Evolutionary conservation across 2,329 filamentous ascomycete genomes (phyloP), one percentile per base, ranked within the genome.

Genomic region (Alternaria gaisen): DNA sequence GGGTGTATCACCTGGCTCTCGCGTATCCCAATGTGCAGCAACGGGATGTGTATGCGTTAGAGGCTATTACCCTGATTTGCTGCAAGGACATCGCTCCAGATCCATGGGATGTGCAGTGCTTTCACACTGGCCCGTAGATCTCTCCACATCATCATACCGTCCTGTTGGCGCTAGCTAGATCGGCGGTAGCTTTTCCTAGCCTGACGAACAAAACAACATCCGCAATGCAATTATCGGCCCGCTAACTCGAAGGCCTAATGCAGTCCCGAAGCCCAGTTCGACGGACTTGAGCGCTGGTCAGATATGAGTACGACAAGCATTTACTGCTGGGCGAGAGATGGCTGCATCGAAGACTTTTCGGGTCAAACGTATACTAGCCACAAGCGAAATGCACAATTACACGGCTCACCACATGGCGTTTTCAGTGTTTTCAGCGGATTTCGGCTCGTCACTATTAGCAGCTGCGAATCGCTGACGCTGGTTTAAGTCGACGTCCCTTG

Each of bases 1-100:
- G 28, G 46, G 63, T 62, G 64, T 62, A 68, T 71, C 72, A 74
- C 67, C 68, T 70, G 64, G 61, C 63, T 61, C 64, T 71, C 62
- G 68, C 68, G 56, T 70, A 63, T 60, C 53, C 52, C 65, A 53
- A 32, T 55, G 56, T 72, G 71, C 68, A 71, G 69, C 67, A 65
- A 68, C 65, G 64, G 62, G 62, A 68, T 47, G 56, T 58, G 59
- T 58, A 60, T 60, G 55, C 58, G 26, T 54, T 38, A 16, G 44
- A 51, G 53, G 60, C 60, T 47, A 51, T 62, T 67, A 56, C 56
- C 56, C 56, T 71, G 60, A 72, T 70, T 71, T 62, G 69, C 70
- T 64, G 53, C 63, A 60, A 65, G 56, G 60, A 54, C 57, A 54
- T 56, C 44, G 62, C 54, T 53, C 40, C 40, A 60, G 58, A 53